A percentile compares a stretch with the other conserved stretches of the same genome.
phyloP scores from a whole-genome alignment of 352 stramenopile species.

The Pythium sukuiense region DNA sequence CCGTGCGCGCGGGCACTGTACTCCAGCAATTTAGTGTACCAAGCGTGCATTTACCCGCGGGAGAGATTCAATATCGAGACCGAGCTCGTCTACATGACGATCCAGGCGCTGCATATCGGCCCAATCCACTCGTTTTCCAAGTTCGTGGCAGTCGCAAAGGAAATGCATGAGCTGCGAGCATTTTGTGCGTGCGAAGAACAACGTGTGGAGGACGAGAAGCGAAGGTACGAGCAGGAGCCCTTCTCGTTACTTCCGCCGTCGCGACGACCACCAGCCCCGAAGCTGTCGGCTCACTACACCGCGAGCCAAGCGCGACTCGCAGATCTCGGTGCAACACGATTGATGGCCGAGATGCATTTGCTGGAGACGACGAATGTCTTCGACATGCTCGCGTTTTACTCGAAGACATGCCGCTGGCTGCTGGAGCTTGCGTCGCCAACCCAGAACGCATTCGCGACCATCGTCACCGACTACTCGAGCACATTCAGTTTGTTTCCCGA shows the following conservation, averaged over 20 bases:
- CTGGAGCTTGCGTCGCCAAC: constrained; percentile 36
- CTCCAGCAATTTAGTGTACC: constrained; percentile 47
- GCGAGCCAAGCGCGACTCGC: constrained; percentile 56
- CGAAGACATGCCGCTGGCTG: constrained; percentile 52
- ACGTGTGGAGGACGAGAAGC: constrained; percentile 38
- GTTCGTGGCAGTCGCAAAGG: constrained; percentile 50
- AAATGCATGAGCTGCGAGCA: constrained; percentile 58
- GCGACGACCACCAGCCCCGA: constrained; percentile 21
- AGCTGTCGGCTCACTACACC: constrained; percentile 59
- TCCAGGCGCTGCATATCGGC: constrained; percentile 67
- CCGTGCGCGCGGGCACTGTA: constrained; percentile 29
- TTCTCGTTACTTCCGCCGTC: neutral
- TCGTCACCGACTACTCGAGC: constrained; percentile 45
- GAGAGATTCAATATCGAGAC: constrained; percentile 49
- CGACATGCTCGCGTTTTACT: constrained; percentile 64
- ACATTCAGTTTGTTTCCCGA: constrained; percentile 61
- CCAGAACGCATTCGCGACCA: constrained; percentile 44
- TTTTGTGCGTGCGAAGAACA: constrained; percentile 71
- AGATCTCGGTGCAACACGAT: constrained; percentile 45
- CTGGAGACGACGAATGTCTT: constrained; percentile 50
- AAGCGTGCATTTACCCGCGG: constrained; percentile 57
- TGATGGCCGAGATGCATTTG: constrained; percentile 61
- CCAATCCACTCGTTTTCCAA: constrained; percentile 58
- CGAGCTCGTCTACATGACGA: constrained; percentile 63
- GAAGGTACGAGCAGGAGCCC: neutral